Evolutionary conservation across 768 basidiomycete species (phyloP), one percentile per base, ranked within the genome.

Genomic region (Amanita muscaria): DNA sequence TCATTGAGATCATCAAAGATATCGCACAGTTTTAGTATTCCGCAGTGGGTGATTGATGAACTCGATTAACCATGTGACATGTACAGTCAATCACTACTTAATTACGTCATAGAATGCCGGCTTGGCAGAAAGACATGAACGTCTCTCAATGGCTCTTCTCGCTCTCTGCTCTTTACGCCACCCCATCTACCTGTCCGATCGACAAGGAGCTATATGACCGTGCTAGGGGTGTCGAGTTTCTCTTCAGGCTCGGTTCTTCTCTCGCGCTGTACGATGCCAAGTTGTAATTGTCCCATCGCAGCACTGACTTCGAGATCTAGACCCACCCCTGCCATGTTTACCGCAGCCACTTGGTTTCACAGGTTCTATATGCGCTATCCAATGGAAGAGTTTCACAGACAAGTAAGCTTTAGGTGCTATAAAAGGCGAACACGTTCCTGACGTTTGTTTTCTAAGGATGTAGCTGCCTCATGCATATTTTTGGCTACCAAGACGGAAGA

Each of bases 401-500:
- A 86, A 70, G 88, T 84, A 63, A 51, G 68, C 48, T 34, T n/a
- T 49, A 48, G n/a, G n/a, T n/a, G n/a, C n/a, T 42, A 37, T 42
- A 19, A n/a, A 18, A 16, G 4, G 23, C 23, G 19, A 49, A 47
- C 31, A 44, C 36, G 50, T 46, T 50, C 29, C 40, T 42, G 43
- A 32, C 49, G 38, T 41, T 38, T 22, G 29, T 48, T n/a, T 39
- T 44, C 7, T 50, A 50, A 91, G 88, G 81, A 88, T 52, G 80
- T 88, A 32, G 88, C 89, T 22, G 88, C 85, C 10, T 73, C 88
- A 3, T 90, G 87, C 59, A 78, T 91, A 49, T 91, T 91, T 56
- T 73, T 91, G 47, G 85, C 88, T 1, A 88, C 88, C n/a, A 91
- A 91, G 61, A 90, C 87, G 1, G 88, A 91, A 59, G 88, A 91